A percentile compares a stretch with the other conserved stretches of the same genome.
These are phyloP conservation scores for Boletellus ananiceps DNA, from an alignment of 768 basidiomycete species.

Conservation along the genomic window DNA sequence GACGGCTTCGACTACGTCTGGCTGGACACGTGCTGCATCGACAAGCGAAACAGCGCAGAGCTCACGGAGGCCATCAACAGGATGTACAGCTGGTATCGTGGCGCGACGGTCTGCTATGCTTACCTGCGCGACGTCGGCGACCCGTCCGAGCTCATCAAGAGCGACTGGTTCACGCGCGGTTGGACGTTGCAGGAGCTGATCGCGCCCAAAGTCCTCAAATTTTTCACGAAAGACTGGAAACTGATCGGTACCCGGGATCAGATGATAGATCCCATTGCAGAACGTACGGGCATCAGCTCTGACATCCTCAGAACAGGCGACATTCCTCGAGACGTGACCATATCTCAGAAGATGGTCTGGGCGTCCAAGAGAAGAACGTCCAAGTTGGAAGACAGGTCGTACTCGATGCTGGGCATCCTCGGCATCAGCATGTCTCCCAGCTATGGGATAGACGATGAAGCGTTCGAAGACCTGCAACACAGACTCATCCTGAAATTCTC, in stretches of 20 bases:
- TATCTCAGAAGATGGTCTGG: conserved; percentile 29
- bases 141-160: conserved; percentile 11
- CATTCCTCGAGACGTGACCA: conserved; percentile 10
- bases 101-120: conserved; percentile 24
- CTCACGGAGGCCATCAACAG: conserved; percentile 29
- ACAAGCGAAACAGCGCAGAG: conserved; percentile 26
- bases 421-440: conserved; percentile 13
- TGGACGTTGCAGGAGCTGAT: conserved; percentile 32
- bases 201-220: conserved; percentile 24
- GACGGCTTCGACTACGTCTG: conserved; percentile 24
- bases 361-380: conserved; percentile 22
- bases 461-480: conserved; percentile 25
- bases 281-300: conserved; percentile 13
- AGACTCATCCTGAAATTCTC: conserved; percentile 16
- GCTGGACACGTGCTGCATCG: conserved; percentile 34
- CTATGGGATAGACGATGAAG: conserved; percentile 25
- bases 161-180: conserved; percentile 30
- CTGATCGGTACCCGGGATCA: conserved; percentile 13
- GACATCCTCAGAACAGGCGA: conserved; percentile 12
- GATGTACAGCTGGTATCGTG: conserved; percentile 33
- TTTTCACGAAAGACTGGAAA: conserved; percentile 27
- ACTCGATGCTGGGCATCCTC: conserved; percentile 29
- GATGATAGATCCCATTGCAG: conserved; percentile 10
- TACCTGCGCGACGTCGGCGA: conserved; percentile 26
- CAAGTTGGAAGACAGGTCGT: conserved; percentile 26